Base-by-base conservation (phyloP, 495 filamentous ascomycete genomes). In the Collariella sp. region DNA sequence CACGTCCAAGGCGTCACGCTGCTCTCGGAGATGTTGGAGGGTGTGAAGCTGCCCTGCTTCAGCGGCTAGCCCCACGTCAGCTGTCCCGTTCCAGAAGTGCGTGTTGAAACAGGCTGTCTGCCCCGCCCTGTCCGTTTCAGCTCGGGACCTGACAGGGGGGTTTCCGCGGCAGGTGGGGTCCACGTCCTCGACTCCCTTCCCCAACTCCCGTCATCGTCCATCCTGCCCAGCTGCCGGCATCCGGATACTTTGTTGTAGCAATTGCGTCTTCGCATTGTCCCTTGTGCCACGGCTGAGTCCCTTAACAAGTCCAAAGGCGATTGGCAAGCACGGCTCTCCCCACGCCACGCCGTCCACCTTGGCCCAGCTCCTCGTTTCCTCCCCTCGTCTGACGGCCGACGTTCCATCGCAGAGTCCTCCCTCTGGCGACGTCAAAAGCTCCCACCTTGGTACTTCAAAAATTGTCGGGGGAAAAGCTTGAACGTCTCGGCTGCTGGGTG, bases 341-440 rank as follows among this genome's bases (percentile, higher is more conserved):
- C 41, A n/a, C 35, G 5, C 41, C 11, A 22, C 40, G 13, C 19
- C 53, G 19, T 7, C 9, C 48, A 29, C 35, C 50, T 18, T 44
- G 35, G 18, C 42, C 26, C 36, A 20, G 23, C 55, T 50, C 43
- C 49, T 58, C 50, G 49, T 52, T 54, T 58, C 38, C 19, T 49
- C 19, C 2, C 26, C 35, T 54, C 49, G 35, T 36, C 49, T 41
- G 40, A 29, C 41, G 22, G 2, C 11, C 38, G 34, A 50, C 42
- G 53, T 56, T 57, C 48, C 55, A 57, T 41, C 48, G 33, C 39
- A 26, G 24, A 24, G 35, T 55, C 53, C 33, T 35, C 44, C 38
- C 54, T 46, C 39, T 50, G 39, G 23, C 22, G 11, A 29, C 11
- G 19, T 20, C 31, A 26, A 26, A 40, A 45, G 9, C 29, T 24